Evolutionary conservation across 2,329 filamentous ascomycete species (phyloP), one percentile per base, ranked within the genome.

Genomic region (Pyrenochaeta sp.): DNA sequence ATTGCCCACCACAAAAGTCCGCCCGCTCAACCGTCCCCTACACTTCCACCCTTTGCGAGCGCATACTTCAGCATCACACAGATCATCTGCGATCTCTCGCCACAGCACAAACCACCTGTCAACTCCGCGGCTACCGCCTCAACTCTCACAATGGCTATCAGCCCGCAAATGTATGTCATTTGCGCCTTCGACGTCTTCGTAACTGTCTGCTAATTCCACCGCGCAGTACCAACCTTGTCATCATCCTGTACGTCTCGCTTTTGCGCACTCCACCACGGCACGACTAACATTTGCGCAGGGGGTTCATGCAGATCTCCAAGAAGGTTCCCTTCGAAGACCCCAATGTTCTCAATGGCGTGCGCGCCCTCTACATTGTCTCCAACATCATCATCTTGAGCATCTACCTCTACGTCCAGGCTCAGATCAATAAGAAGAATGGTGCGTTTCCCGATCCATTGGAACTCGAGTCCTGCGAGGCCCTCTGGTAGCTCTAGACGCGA

Each of bases 381-480:
- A 91, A 99, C 78, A 60, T 97, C 62, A 84, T 98, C 78, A 98
- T 99, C 72, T 82, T 89, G 62, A 81, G 82, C 55, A 80, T 99
- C 73, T 97, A 97, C 81, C 80, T 95, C 71, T 97, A 92, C 78
- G 89, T 93, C 60, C 89, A 94, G 81, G 75, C 82, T 59, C 83
- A 90, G 81, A 94, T 99, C 79, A 94, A 96, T 82, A 90, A 90
- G 81, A 98, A 98, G 87, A 97, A 96, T 85, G 95, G 95, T 98
- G 84, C 57, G 85, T 75, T 47, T n/a, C 29, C 15, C 4, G 10
- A 14, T 17, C 15, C 12, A 14, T 14, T 18, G 15, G 35, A 20
- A 21, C 12, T 14, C 14, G 11, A 18, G 17, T 20, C 27, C 23
- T 23, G 23, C 17, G 15, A 11, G 36, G 6, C 4, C 23, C 10